A percentile compares a stretch with the other conserved stretches of the same genome.
Conservation (phyloP, 2,329 filamentous ascomycete genomes). For the Cordyceps cicadae region DNA sequence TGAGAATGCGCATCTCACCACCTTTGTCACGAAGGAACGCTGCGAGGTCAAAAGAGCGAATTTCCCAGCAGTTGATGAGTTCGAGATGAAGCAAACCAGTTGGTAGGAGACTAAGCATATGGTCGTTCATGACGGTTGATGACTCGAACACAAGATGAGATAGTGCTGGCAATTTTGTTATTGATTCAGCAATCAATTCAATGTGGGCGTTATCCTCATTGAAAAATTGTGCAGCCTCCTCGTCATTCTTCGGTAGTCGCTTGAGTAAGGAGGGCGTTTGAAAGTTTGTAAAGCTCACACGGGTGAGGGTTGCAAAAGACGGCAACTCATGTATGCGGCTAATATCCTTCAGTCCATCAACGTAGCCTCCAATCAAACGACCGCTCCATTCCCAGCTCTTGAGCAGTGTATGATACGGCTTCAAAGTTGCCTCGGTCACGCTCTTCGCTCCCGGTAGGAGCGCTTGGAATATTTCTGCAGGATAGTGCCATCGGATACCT, state of each 20-base stretch:
- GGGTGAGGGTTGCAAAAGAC: constrained; percentile 49
- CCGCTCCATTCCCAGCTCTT: constrained; percentile 56
- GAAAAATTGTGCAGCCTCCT: constrained; percentile 23
- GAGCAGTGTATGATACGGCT: constrained; percentile 29
- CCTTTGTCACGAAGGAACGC: constrained; percentile 62
- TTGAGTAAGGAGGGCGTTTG: constrained; percentile 44
- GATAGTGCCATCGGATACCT: constrained; percentile 61
- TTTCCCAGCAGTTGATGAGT: constrained; percentile 69
- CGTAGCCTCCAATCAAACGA: constrained; percentile 38
- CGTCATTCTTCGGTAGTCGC: constrained; percentile 24
- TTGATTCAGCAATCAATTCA: constrained; percentile 25
- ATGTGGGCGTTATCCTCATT: constrained; percentile 36
- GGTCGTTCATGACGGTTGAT: constrained; percentile 61
- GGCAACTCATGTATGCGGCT: constrained; percentile 43
- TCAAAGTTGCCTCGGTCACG: constrained; percentile 19
- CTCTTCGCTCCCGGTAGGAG: constrained; percentile 46
- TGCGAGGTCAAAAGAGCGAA: constrained; percentile 58
- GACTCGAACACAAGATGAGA: constrained; percentile 64
- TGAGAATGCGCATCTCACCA: constrained; percentile 55
- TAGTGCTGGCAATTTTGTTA: constrained; percentile 49
- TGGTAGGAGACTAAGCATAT: constrained; percentile 62
- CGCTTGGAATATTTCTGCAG: constrained; percentile 54
- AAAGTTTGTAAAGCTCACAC: constrained; percentile 55
- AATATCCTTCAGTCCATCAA: constrained; percentile 41
- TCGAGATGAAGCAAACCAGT: constrained; percentile 57